These are phyloP conservation scores for Pistacia atlantica DNA, from an alignment of 345 rosid species.

Conservation along the genomic window DNA sequence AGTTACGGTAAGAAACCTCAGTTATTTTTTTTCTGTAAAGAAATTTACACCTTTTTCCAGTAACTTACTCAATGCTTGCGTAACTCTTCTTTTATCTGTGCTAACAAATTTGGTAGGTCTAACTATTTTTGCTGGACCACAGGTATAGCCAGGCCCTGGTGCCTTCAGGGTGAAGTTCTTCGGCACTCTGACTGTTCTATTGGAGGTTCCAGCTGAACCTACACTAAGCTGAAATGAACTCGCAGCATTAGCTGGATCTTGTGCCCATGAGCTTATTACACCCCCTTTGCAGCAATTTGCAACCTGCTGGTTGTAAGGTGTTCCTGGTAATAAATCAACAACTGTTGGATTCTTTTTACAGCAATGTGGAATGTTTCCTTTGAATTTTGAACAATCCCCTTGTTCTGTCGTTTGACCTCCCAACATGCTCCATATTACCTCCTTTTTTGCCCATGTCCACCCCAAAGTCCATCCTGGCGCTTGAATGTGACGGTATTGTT, in stretches of 20 bases:
- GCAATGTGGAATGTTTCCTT: slow-evolving; percentile 79
- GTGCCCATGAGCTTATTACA: slow-evolving; percentile 69
- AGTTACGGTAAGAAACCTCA: neutral
- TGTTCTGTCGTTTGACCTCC: slow-evolving; percentile 87
- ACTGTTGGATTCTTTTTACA: slow-evolving; percentile 74
- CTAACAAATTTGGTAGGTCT: slow-evolving; percentile 49
- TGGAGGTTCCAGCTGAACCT: slow-evolving; percentile 78
- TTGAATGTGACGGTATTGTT: slow-evolving; percentile 82
- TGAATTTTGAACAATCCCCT: slow-evolving; percentile 89
- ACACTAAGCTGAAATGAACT: slow-evolving; percentile 79
- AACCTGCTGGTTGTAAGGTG: slow-evolving; percentile 66
- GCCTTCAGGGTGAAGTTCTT: slow-evolving; percentile 69
- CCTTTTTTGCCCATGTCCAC: slow-evolving; percentile 85
- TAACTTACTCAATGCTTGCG: slow-evolving; percentile 83
- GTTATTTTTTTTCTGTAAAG: neutral
- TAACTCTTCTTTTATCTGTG: slow-evolving; percentile 68
- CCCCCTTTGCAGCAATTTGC: slow-evolving; percentile 95
- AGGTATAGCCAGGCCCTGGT: slow-evolving; percentile 92
- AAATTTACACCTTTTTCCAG: neutral
- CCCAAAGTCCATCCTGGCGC: slow-evolving; percentile 85
- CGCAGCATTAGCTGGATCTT: slow-evolving; percentile 69
- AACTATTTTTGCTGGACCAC: slow-evolving; percentile 66
- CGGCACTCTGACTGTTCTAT: slow-evolving; percentile 71
- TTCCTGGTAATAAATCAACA: slow-evolving; percentile 85
- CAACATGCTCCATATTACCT: slow-evolving; percentile 78